Conservation (phyloP, 2,329 filamentous ascomycete genomes). For the Albifimbria verrucaria region DNA sequence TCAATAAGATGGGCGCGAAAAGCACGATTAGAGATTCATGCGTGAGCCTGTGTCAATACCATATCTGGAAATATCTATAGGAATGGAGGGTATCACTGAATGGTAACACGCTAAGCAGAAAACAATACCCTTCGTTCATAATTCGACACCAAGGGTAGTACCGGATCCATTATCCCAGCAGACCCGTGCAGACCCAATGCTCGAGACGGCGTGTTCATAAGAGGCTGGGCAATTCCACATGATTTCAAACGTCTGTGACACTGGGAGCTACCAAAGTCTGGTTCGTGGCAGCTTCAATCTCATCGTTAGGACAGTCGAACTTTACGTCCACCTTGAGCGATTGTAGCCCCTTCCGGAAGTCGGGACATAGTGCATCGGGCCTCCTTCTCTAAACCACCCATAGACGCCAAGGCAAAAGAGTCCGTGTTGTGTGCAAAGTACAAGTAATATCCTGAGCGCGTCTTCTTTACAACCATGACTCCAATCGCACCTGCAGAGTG, state of each 20-base stretch:
- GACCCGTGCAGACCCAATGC: not conserved
- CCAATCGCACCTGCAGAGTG: conserved; percentile 86
- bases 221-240: too few relatives aligned
- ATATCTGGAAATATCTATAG: conserved; percentile 13
- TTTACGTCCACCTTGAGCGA: conserved; percentile 54
- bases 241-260: too few relatives aligned
- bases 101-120: conserved; percentile 10
- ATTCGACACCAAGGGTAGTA: not conserved
- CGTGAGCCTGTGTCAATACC: not conserved
- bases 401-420: conserved; percentile 79
- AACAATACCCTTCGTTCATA: not conserved
- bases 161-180: not conserved
- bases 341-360: conserved; percentile 48
- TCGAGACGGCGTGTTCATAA: too few relatives aligned
- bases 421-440: conserved; percentile 98
- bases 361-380: conserved; percentile 89
- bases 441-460: conserved; percentile 69
- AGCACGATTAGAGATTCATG: too few relatives aligned
- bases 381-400: conserved; percentile 72
- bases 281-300: not conserved
- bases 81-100: conserved; percentile 22
- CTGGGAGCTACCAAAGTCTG: not conserved
- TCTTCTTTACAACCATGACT: conserved; percentile 86
- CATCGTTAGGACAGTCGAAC: conserved; percentile 18
- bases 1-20: too few relatives aligned